Evolutionary conservation across 169 alveolate genomes (phyloP), one percentile per base, ranked within the genome.

Genomic region (Babesia caballi): DNA sequence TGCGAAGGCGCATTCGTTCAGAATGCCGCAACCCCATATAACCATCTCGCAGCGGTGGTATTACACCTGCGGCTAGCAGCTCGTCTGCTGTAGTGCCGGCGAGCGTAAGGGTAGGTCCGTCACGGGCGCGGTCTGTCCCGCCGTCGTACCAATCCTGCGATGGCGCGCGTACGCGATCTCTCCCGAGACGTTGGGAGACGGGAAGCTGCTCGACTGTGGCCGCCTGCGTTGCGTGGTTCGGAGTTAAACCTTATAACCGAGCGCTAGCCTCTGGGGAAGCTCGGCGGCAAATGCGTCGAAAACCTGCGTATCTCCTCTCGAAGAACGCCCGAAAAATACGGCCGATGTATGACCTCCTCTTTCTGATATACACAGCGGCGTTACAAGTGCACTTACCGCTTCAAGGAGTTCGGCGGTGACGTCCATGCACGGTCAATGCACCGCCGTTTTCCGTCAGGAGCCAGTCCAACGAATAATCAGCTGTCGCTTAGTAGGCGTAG

Each of bases 361-460:
- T n/a, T n/a, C n/a, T n/a, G n/a, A n/a, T n/a, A n/a, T n/a, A n/a
- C n/a, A n/a, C n/a, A n/a, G n/a, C n/a, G n/a, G n/a, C n/a, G n/a
- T n/a, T n/a, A n/a, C n/a, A n/a, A n/a, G n/a, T n/a, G n/a, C n/a
- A n/a, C n/a, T n/a, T n/a, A n/a, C n/a, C n/a, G n/a, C n/a, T n/a
- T n/a, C n/a, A n/a, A n/a, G n/a, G n/a, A n/a, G n/a, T n/a, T n/a
- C n/a, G n/a, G n/a, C n/a, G n/a, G n/a, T 14, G 21, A 12, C n/a
- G 44, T 32, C 66, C 66, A 56, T 56, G 66, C 66, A 56, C 66
- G 32, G 28, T 11, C 28, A 56, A 56, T 56, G 49, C 66, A 56
- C 66, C 9, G 33, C 66, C 66, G 35, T 49, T 35, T 32, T 0
- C 6, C 66, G 49, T 56, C 30, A 35, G 17, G 11, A 52, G 7